phyloP scores from a whole-genome alignment of 352 stramenopile species.

The Globisporangium uncinulatum region DNA sequence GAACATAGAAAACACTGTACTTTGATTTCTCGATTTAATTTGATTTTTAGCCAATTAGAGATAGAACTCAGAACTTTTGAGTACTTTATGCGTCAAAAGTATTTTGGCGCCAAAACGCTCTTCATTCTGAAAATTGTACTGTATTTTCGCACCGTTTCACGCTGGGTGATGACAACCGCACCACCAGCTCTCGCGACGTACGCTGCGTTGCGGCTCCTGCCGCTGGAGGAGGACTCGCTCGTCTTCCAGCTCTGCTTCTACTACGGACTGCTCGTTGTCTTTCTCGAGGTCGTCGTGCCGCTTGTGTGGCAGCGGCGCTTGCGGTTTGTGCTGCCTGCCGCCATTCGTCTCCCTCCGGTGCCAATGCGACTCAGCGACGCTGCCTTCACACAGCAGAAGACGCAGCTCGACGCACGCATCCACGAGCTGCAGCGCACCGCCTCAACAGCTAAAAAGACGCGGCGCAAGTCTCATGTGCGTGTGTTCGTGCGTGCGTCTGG shows the following conservation, averaged over 20 bases:
- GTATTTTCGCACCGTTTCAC: no score
- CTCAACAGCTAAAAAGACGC: conserved; percentile 1
- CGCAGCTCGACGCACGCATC: conserved; percentile 30
- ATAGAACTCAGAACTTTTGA: no score
- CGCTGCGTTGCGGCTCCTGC: conserved; percentile 30
- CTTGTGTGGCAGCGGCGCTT: conserved; percentile 51
- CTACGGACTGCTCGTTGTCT: conserved; percentile 42
- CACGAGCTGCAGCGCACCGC: conserved; percentile 25
- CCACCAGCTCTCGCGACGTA: not conserved
- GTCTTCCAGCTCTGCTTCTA: conserved; percentile 51
- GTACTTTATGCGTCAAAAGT: no score
- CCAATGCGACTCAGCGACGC: conserved; percentile 23
- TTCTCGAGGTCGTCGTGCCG: conserved; percentile 45
- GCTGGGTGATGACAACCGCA: no score
- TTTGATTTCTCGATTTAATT: no score
- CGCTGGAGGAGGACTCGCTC: conserved; percentile 44
- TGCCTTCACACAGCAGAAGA: conserved; percentile 36
- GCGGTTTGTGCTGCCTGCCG: conserved; percentile 31
- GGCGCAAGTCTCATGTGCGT: not conserved
- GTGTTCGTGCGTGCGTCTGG: not conserved
- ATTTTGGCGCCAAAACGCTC: no score
- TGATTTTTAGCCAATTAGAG: no score
- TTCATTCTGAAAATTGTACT: no score
- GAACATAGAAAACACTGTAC: no score
- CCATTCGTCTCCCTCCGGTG: conserved; percentile 10